phyloP scores from a whole-genome alignment of 768 basidiomycete genomes.

The Boletus rubescentipes region DNA sequence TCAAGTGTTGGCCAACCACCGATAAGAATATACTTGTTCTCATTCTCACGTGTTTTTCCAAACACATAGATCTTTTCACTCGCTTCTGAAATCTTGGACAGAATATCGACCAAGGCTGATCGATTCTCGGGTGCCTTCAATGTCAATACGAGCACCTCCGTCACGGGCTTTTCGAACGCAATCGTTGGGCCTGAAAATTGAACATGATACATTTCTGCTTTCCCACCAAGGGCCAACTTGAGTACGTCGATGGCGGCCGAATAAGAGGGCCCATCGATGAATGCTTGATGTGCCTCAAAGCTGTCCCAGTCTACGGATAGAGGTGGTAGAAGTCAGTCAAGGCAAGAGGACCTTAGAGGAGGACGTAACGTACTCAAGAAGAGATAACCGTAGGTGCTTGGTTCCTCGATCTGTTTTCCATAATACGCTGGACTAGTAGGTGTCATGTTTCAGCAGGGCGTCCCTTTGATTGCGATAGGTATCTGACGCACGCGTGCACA shows the following conservation, averaged over 20 bases:
- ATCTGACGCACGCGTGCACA: constrained; percentile 10
- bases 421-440: constrained; percentile 16
- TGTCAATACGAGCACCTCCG: constrained; percentile 16
- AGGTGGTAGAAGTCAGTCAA: neutral
- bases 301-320: constrained; percentile 27
- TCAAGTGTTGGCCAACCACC: constrained; percentile 24
- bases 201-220: constrained; percentile 21
- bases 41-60: constrained; percentile 22
- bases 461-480: no score
- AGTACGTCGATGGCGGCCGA: neutral
- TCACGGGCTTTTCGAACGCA: constrained; percentile 24
- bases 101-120: constrained; percentile 4
- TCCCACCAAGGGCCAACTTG: constrained; percentile 1
- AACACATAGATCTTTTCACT: constrained; percentile 15
- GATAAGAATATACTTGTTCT: constrained; percentile 20
- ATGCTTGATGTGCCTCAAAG: constrained; percentile 18
- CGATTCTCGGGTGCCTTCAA: constrained; percentile 27
- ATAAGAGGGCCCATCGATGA: constrained; percentile 8
- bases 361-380: constrained; percentile 16
- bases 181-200: constrained; percentile 12
- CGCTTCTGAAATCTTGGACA: constrained; percentile 13
- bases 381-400: constrained; percentile 6
- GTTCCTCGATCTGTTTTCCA: constrained; percentile 21
- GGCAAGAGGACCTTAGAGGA: no score
- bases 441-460: neutral